These are phyloP conservation scores for Phlegmacium glaucopus DNA, from an alignment of 768 basidiomycete species.

Conservation along the genomic window DNA sequence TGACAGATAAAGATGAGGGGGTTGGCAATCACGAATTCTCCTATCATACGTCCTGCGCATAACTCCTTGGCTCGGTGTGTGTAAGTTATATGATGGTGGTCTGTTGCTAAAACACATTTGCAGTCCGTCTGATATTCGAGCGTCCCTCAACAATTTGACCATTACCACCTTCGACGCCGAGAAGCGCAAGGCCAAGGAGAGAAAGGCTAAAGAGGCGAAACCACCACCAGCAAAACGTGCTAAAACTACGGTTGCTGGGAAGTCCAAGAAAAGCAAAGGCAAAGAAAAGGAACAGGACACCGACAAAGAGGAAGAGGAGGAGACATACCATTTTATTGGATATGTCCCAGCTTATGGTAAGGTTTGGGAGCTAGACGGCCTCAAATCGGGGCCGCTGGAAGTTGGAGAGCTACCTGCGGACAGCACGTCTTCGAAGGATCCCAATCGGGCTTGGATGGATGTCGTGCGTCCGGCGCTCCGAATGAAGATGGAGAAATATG, in stretches of 20 bases:
- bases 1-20: conserved; percentile 53
- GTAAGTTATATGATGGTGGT: no score
- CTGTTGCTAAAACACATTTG: no score
- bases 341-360: conserved; percentile 61
- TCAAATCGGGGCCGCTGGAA: conserved; percentile 59
- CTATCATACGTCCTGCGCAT: conserved; percentile 50
- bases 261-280: conserved; percentile 15
- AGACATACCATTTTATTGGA: conserved; percentile 62
- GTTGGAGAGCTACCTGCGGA: conserved; percentile 49
- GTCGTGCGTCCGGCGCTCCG: conserved; percentile 56
- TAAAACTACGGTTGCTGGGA: conserved; percentile 20
- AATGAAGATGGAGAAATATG: conserved; percentile 59
- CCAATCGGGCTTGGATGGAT: conserved; percentile 50
- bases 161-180: conserved; percentile 40
- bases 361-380: conserved; percentile 70
- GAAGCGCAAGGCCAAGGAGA: conserved; percentile 30
- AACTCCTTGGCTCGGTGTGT: conserved; percentile 58
- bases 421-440: not conserved
- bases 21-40: conserved; percentile 56
- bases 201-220: no score
- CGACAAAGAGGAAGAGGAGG: conserved; percentile 25
- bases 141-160: conserved; percentile 44
- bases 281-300: conserved; percentile 12
- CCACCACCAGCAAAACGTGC: conserved; percentile 37
- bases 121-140: conserved; percentile 59